Evolutionary conservation across 2,329 filamentous ascomycete genomes (phyloP), one percentile per base, ranked within the genome.

Genomic region (Balansia obtecta): DNA sequence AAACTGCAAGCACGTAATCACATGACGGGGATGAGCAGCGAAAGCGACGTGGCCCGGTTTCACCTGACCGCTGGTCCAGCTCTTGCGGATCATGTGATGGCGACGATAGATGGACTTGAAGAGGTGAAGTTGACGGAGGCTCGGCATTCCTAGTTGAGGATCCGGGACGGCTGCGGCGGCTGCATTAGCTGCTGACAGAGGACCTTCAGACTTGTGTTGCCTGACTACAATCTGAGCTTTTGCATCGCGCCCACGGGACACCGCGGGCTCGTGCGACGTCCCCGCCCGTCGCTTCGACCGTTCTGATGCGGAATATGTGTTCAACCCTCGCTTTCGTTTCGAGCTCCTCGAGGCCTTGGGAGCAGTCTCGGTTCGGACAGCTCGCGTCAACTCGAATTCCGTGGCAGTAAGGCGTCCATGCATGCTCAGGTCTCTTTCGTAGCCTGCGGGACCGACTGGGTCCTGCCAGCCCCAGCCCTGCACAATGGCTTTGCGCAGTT

Each of bases 391-490:
- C 50, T 81, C 76, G 3, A 70, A 67, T 54, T 82, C 78, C 6
- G 73, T 72, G 4, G 73, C 75, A 4, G 73, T 75, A 48, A 80
- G 65, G 47, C 68, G 72, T 54, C 63, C 74, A 43, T 74, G 71
- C 54, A 74, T 67, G 65, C 86, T 88, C 46, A 96, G 68, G 62
- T 98, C 90, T 52, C 80, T 77, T 65, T 98, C 93, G 50, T 77
- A 88, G 22, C 86, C 88, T 49, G 86, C 79, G 4, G 75, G 67
- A 0, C 85, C 86, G 50, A 81, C 78, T 0, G 90, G 88, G 62
- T 91, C 88, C 64, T 98, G 93, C 89, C 93, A 98, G 13, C 90
- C 93, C 93, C 93, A 98, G 13, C 93, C 93, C 70, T 97, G 88
- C 41, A 75, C 73, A 50, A 97, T 89, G 32, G 93, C 90, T 58